A percentile compares a stretch with the other conserved stretches of the same genome.
Evolutionary conservation across 2,329 filamentous ascomycete species (phyloP).

Genomic region (Fusarium sp.): DNA sequence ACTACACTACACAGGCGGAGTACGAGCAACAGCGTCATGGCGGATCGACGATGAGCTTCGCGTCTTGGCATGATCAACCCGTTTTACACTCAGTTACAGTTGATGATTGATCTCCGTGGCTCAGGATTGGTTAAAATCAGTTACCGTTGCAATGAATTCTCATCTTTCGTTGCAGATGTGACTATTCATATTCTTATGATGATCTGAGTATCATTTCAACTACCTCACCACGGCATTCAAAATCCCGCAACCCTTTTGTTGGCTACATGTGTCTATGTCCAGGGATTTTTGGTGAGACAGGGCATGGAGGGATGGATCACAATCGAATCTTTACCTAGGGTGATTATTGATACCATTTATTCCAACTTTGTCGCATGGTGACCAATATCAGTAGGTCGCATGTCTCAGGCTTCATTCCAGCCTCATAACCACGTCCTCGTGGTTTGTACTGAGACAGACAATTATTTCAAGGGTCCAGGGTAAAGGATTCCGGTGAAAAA

Average conservation of each 20-base stretch:
- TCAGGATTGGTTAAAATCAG: constrained; percentile 26
- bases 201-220: neutral
- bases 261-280: neutral
- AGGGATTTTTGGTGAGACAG: constrained; percentile 12
- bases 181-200: constrained; percentile 3
- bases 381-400: neutral
- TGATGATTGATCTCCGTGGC: constrained; percentile 9
- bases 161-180: neutral
- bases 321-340: constrained; percentile 2
- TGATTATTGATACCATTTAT: neutral
- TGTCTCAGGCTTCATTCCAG: constrained; percentile 32
- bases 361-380: neutral
- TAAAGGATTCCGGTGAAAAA: neutral
- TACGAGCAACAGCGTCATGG: constrained; percentile 31
- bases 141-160: neutral
- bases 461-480: constrained; percentile 6
- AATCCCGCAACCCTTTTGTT: constrained; percentile 29
- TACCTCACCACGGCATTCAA: constrained; percentile 12
- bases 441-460: neutral
- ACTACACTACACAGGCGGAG: constrained; percentile 28
- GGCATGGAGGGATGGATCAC: constrained; percentile 1
- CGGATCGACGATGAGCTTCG: constrained; percentile 38
- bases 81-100: constrained; percentile 9
- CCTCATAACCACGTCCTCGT: neutral
- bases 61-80: constrained; percentile 32